Evolutionary conservation across 1,284 basidiomycete genomes (phyloP).

Genomic region (Sporisorium graminicola): DNA sequence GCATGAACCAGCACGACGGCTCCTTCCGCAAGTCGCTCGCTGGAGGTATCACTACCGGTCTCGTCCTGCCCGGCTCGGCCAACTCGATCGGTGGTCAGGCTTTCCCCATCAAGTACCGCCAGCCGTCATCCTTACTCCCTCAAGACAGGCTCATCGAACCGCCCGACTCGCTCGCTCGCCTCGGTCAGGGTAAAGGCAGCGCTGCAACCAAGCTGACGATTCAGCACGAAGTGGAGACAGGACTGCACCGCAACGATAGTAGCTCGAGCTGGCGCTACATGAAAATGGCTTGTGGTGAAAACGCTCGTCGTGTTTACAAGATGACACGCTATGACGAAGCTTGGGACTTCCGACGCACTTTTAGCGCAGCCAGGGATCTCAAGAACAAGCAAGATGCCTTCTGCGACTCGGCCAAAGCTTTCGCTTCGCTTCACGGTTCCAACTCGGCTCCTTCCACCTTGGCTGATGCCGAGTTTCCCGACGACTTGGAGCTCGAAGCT

Average conservation of each 20-base stretch:
- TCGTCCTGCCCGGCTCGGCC: conserved; percentile 76
- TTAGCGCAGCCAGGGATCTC: conserved; percentile 80
- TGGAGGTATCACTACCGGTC: conserved; percentile 79
- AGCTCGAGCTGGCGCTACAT: conserved; percentile 60
- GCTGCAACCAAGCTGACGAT: neutral
- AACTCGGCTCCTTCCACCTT: conserved; percentile 76
- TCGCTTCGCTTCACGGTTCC: conserved; percentile 27
- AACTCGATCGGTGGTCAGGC: conserved; percentile 80
- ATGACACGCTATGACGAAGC: conserved; percentile 74
- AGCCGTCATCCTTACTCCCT: conserved; percentile 43
- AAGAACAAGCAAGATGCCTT: conserved; percentile 81
- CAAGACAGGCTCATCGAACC: conserved; percentile 60
- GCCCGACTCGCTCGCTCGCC: conserved; percentile 50
- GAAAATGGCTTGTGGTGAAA: conserved; percentile 72
- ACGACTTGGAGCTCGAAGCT: conserved; percentile 84
- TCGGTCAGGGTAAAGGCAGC: conserved; percentile 45
- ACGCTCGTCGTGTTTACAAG: conserved; percentile 72
- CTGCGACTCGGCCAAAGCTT: conserved; percentile 71
- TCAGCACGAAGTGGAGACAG: conserved; percentile 22
- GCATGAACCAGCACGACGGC: conserved; percentile 77
- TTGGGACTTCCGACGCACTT: conserved; percentile 76
- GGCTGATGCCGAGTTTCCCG: conserved; percentile 77
- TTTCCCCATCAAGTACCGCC: conserved; percentile 76
- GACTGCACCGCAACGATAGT: conserved; percentile 54
- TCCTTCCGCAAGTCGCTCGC: conserved; percentile 75